Percentiles rank a stretch among this genome's conserved stretches.
Evolutionary conservation across 306 rosid species (phyloP).

Genomic region (Rosa multiflora): DNA sequence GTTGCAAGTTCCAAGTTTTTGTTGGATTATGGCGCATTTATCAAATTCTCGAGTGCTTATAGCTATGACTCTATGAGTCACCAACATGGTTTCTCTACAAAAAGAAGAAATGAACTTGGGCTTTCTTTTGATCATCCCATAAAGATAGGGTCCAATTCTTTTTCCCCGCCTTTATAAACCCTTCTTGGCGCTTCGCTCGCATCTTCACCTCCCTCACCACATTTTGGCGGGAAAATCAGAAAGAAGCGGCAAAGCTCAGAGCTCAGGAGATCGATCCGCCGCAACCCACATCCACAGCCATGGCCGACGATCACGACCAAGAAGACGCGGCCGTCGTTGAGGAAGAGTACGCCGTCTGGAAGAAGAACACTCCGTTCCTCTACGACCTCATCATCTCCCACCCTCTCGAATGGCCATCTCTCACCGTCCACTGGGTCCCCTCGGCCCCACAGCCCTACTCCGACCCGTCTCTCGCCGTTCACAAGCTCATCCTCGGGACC

Average conservation of each 20-base stretch:
- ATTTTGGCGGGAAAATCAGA: conserved; percentile 37
- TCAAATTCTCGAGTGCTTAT: too few species aligned
- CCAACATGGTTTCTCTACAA: too few species aligned
- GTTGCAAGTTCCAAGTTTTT: too few species aligned
- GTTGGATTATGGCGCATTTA: too few species aligned
- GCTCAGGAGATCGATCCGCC: neutral
- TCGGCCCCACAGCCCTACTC: conserved; percentile 39
- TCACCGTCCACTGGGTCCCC: conserved; percentile 76
- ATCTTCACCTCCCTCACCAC: neutral
- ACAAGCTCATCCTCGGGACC: conserved; percentile 73
- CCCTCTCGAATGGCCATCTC: conserved; percentile 92
- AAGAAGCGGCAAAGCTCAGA: neutral
- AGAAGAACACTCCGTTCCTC: conserved; percentile 71
- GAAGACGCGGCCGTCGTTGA: conserved; percentile 34
- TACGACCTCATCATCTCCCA: conserved; percentile 79
- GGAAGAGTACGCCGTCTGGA: conserved; percentile 85
- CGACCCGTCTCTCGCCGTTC: conserved; percentile 55
- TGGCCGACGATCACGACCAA: conserved; percentile 47
- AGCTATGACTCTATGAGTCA: too few species aligned
- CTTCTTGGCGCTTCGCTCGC: neutral
- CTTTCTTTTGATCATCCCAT: neutral
- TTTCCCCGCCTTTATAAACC: neutral
- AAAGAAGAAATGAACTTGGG: neutral
- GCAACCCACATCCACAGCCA: conserved; percentile 16
- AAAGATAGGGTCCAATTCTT: neutral